These are phyloP conservation scores for Anthracocystis setariae DNA, from an alignment of 1,284 basidiomycete genomes.

Conservation along the genomic window DNA sequence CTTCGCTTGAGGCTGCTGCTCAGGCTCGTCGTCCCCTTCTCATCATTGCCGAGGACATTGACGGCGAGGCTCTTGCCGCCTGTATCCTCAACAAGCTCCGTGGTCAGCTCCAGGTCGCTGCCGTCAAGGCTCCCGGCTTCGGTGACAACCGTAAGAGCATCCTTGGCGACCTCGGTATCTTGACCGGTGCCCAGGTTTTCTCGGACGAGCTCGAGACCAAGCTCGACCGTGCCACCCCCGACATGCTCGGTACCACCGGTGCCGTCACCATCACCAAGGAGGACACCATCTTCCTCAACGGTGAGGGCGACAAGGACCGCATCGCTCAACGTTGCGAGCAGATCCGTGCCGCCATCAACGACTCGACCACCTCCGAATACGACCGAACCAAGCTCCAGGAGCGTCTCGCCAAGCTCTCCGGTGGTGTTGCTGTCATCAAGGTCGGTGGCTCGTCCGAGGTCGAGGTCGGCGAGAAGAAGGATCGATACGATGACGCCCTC, in stretches of 20 bases:
- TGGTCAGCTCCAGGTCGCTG: conserved; percentile 90
- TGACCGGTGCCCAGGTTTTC: conserved; percentile 97
- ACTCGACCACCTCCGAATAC: conserved; percentile 88
- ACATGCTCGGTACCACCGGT: conserved; percentile 91
- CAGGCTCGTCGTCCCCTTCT: conserved; percentile 90
- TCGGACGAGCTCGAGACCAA: conserved; percentile 98
- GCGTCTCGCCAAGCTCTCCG: conserved; percentile 91
- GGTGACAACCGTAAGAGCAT: conserved; percentile 99
- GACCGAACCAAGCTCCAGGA: conserved; percentile 96
- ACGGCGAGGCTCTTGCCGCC: conserved; percentile 95
- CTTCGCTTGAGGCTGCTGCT: conserved; percentile 89
- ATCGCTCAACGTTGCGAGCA: conserved; percentile 78
- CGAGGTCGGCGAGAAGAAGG: conserved; percentile 99
- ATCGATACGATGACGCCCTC: conserved; percentile 95
- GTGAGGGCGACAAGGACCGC: conserved; percentile 71
- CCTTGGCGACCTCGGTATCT: conserved; percentile 94
- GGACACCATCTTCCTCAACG: conserved; percentile 95
- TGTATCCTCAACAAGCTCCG: conserved; percentile 99
- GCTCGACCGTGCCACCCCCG: conserved; percentile 87
- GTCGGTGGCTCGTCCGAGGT: conserved; percentile 94
- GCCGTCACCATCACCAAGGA: conserved; percentile 97
- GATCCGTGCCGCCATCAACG: conserved; percentile 84
- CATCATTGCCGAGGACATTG: conserved; percentile 96
- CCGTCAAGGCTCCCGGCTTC: conserved; percentile 97
- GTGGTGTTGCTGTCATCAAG: conserved; percentile 98